phyloP scores from a whole-genome alignment of 225 moss, liverwort and hornwort genomes.

The Ulota crispa region DNA sequence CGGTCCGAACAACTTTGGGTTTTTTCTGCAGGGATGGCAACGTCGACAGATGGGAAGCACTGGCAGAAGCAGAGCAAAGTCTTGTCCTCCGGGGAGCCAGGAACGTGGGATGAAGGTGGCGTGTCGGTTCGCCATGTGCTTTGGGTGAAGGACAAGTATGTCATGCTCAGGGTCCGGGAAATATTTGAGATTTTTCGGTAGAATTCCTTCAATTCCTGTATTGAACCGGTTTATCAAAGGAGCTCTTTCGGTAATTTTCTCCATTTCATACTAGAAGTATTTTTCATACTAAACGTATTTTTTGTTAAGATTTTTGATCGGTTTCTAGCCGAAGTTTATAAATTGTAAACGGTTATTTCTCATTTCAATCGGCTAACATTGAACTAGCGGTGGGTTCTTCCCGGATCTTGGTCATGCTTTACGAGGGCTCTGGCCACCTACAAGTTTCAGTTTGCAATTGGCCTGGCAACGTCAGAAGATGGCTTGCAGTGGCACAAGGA shows the following conservation, averaged over 20 bases:
- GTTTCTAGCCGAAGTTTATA: too few species aligned
- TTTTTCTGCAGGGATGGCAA: constrained; percentile 58
- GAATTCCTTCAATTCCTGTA: too few species aligned
- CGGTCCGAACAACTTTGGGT: constrained; percentile 45
- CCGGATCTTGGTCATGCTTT: constrained; percentile 37
- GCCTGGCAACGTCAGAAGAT: constrained; percentile 51
- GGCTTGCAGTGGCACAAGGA: constrained; percentile 55
- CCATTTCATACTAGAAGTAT: too few species aligned
- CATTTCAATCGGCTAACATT: too few species aligned
- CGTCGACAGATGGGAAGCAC: constrained; percentile 40
- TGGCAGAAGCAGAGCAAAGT: constrained; percentile 52
- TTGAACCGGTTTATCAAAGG: too few species aligned
- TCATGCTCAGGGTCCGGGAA: too few species aligned
- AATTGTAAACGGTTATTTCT: too few species aligned
- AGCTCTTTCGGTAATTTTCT: too few species aligned
- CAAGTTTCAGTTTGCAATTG: constrained; percentile 42
- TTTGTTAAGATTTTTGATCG: too few species aligned
- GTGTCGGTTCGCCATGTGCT: constrained; percentile 61
- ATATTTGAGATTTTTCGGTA: too few species aligned
- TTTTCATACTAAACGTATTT: too few species aligned
- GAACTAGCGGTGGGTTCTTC: too few species aligned
- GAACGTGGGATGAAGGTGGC: constrained; percentile 64
- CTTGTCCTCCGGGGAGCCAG: constrained; percentile 41
- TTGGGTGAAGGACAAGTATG: constrained; percentile 34
- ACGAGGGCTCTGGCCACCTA: constrained; percentile 55